phyloP scores from a whole-genome alignment of 352 stramenopile genomes.

The Pythium coloratum region DNA sequence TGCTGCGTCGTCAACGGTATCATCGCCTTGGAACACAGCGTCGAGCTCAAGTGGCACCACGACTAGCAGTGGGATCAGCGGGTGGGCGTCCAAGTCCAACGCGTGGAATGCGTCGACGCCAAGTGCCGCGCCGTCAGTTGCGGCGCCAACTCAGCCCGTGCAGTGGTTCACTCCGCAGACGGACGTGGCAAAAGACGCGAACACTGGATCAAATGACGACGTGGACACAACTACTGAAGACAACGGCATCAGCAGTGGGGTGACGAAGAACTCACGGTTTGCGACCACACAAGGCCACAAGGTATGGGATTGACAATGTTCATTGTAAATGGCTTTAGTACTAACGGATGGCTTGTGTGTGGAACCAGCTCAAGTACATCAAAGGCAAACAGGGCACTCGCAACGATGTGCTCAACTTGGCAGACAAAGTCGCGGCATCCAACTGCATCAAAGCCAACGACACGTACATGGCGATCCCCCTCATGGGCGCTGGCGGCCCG shows the following conservation, averaged over 20 bases:
- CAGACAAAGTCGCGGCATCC: conserved; percentile 39
- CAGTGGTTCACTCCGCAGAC: conserved; percentile 25
- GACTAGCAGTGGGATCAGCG: conserved; percentile 2
- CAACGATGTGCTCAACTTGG: conserved; percentile 58
- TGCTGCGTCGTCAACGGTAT: neutral
- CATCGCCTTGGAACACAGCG: conserved; percentile 12
- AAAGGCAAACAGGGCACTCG: conserved; percentile 59
- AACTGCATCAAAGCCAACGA: conserved; percentile 57
- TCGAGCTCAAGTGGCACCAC: neutral
- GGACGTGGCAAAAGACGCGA: neutral
- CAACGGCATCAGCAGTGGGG: neutral
- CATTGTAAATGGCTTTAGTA: too few species aligned
- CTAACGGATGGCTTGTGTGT: neutral
- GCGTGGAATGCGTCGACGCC: conserved; percentile 28
- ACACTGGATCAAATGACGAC: neutral
- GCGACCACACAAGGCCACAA: conserved; percentile 75
- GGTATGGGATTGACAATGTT: conserved; percentile 26
- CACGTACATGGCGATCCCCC: conserved; percentile 54
- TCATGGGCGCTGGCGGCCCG: conserved; percentile 59
- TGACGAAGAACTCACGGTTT: conserved; percentile 33
- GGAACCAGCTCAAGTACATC: conserved; percentile 65
- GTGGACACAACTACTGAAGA: neutral
- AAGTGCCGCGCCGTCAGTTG: neutral
- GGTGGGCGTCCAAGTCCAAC: conserved; percentile 26
- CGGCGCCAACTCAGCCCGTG: conserved; percentile 8